Percentiles rank a stretch among this genome's conserved stretches.
phyloP scores from a whole-genome alignment of 371 early-diverging fungal species.

The Chytridium lagenaria region DNA sequence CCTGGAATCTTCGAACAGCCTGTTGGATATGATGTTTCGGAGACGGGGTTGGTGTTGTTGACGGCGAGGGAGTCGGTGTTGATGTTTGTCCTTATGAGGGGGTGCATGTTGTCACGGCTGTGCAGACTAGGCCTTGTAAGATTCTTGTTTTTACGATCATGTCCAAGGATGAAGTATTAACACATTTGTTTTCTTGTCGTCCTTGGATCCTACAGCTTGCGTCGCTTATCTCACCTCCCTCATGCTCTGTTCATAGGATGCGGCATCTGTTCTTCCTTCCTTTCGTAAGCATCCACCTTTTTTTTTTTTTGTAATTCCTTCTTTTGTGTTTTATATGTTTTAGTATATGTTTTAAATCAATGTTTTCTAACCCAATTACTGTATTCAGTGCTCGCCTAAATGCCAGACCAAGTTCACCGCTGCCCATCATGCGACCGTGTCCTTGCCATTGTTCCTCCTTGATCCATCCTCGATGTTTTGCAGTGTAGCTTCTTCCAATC shows the following conservation, averaged over 20 bases:
- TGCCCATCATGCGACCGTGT: conserved; percentile 18
- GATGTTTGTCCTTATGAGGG: conserved; percentile 21
- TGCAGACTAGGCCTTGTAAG: conserved; percentile 14
- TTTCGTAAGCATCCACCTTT: not conserved
- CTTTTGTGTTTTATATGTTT: not conserved
- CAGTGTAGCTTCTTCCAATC: no score
- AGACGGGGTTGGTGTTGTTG: conserved; percentile 15
- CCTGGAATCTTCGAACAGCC: conserved; percentile 12
- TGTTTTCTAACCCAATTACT: not conserved
- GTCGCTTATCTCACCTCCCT: conserved; percentile 13
- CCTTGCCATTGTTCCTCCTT: conserved; percentile 15
- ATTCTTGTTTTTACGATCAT: not conserved
- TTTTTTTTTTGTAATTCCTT: not conserved
- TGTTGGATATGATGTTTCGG: conserved; percentile 19
- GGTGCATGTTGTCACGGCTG: conserved; percentile 8
- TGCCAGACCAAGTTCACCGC: conserved; percentile 22
- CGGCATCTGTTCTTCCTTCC: conserved; percentile 24
- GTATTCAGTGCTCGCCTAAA: conserved; percentile 12
- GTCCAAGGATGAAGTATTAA: not conserved
- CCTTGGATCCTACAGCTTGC: conserved; percentile 13
- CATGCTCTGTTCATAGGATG: conserved; percentile 19
- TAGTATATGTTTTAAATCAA: no score
- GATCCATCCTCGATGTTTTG: not conserved
- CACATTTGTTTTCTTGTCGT: not conserved
- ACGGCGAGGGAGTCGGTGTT: conserved; percentile 10